These are phyloP conservation scores for Tulasnella sp. DNA, from an alignment of 768 basidiomycete genomes.

Conservation along the genomic window DNA sequence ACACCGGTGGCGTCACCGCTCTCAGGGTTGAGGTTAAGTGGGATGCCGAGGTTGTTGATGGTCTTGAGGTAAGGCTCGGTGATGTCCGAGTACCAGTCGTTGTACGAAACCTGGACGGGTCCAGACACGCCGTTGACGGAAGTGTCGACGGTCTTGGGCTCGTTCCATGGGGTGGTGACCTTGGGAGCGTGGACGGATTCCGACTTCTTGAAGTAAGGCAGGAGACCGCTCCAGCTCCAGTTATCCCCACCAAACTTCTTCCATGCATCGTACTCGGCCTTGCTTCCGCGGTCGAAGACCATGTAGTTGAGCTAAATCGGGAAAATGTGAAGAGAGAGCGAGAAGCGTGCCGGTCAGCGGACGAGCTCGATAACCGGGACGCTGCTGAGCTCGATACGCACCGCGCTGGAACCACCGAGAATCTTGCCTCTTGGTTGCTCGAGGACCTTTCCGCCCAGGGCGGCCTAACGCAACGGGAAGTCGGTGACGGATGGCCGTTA, in stretches of 20 bases:
- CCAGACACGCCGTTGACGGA: neutral
- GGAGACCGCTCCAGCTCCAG: slow-evolving; percentile 19
- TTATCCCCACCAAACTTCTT: neutral
- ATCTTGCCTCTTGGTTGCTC: slow-evolving; percentile 23
- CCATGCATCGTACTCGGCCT: slow-evolving; percentile 17
- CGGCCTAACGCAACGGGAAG: neutral
- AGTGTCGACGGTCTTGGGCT: slow-evolving; percentile 11
- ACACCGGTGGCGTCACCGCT: neutral
- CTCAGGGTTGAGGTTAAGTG: neutral
- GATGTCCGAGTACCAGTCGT: slow-evolving; percentile 25
- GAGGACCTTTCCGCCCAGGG: neutral
- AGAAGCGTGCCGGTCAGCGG: neutral
- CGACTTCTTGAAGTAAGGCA: slow-evolving; percentile 21
- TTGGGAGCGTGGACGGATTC: neutral
- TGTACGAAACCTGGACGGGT: slow-evolving; percentile 17
- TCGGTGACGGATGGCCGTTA: slow-evolving; percentile 1
- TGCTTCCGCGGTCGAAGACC: slow-evolving; percentile 1
- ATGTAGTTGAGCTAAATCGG: slow-evolving; percentile 26
- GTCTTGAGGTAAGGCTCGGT: slow-evolving; percentile 10
- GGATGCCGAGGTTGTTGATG: neutral
- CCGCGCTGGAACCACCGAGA: slow-evolving; percentile 27
- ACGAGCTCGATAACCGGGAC: neutral
- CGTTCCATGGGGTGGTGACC: slow-evolving; percentile 20
- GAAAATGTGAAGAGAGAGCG: neutral
- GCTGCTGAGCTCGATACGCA: neutral